A percentile compares a stretch with the other conserved stretches of the same genome.
Conservation (phyloP, 805 yeast genomes). For the Clavispora carvajalis region DNA sequence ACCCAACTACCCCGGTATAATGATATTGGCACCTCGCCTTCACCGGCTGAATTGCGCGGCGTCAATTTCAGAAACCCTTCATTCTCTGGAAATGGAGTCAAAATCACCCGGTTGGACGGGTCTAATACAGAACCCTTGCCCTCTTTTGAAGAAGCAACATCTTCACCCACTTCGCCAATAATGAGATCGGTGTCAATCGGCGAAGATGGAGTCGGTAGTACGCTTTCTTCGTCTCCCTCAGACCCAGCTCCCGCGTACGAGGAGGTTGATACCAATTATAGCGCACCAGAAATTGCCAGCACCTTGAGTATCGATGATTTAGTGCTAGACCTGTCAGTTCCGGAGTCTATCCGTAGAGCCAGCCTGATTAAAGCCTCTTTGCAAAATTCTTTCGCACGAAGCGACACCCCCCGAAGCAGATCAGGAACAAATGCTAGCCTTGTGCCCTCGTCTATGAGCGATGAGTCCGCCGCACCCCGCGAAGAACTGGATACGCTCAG, state of each 20-base stretch:
- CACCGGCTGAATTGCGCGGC: slow-evolving; percentile 13
- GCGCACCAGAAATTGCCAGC: not conserved
- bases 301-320: slow-evolving; percentile 25
- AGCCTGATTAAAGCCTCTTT: slow-evolving; percentile 26
- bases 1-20: slow-evolving; percentile 38
- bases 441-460: not conserved
- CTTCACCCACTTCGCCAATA: slow-evolving; percentile 35
- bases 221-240: slow-evolving; percentile 24
- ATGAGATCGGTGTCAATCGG: slow-evolving; percentile 33
- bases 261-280: not conserved
- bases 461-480: not conserved
- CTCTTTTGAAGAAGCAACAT: slow-evolving; percentile 61
- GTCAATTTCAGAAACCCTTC: slow-evolving; percentile 38
- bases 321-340: slow-evolving; percentile 11
- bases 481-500: not conserved
- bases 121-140: slow-evolving; percentile 39
- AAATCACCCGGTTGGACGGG: slow-evolving; percentile 24
- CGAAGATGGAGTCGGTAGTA: slow-evolving; percentile 35
- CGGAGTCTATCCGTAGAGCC: slow-evolving; percentile 3
- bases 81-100: slow-evolving; percentile 26
- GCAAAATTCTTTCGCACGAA: slow-evolving; percentile 29
- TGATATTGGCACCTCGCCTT: slow-evolving; percentile 16
- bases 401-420: not conserved
- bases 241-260: slow-evolving; percentile 32
- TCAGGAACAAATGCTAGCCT: not conserved